Evolutionary conservation across 148 eudicot species (phyloP).

Genomic region (Rhododendron henanense): DNA sequence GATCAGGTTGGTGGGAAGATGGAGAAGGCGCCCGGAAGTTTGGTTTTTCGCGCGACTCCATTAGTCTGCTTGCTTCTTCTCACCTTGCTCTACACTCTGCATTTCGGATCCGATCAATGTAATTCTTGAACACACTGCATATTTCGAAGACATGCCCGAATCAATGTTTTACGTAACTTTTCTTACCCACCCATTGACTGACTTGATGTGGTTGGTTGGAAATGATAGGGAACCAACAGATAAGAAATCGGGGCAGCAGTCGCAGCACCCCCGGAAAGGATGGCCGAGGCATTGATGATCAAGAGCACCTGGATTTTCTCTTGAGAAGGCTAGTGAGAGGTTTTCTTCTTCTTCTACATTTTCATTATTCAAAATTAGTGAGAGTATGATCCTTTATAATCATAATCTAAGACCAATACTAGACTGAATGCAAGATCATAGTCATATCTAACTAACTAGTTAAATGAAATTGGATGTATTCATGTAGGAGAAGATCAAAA

Average conservation of each 20-base stretch:
- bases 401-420: background rate
- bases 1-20: background rate
- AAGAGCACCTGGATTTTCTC: constrained; percentile 17
- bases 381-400: background rate
- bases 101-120: background rate
- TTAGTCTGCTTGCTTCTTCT: background rate
- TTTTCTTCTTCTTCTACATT: background rate
- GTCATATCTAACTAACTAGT: background rate
- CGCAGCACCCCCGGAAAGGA: background rate
- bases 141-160: background rate
- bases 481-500: constrained; percentile 26
- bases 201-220: background rate
- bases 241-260: background rate
- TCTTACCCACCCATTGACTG: background rate
- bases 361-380: background rate
- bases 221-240: constrained; percentile 29
- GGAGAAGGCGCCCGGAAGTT: background rate
- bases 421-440: background rate
- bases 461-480: background rate
- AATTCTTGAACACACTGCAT: too few species aligned
- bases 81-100: background rate
- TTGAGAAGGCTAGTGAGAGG: constrained; percentile 38
- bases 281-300: background rate
- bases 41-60: background rate
- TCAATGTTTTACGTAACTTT: background rate